These are phyloP conservation scores for baker's yeast (Saccharomyces cerevisiae) DNA, from an alignment of 805 yeast genomes.

Conservation along the genomic window DNA sequence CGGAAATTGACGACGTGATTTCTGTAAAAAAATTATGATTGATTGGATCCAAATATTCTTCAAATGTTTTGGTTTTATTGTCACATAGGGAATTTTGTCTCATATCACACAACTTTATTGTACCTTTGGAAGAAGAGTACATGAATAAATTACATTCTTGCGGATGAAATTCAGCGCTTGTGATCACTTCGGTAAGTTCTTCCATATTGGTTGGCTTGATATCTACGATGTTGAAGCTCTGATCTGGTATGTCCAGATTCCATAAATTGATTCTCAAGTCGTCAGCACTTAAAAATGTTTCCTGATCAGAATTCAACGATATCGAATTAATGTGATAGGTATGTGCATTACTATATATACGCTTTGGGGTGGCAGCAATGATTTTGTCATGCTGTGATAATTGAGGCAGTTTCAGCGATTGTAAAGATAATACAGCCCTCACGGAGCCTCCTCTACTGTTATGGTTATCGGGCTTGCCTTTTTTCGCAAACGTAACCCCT, in stretches of 20 bases:
- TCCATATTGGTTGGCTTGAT: conserved; percentile 98
- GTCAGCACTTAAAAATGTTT: conserved; percentile 86
- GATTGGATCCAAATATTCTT: conserved; percentile 87
- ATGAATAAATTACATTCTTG: conserved; percentile 83
- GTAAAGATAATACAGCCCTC: conserved; percentile 30
- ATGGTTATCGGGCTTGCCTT: not conserved
- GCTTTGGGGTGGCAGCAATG: conserved; percentile 89
- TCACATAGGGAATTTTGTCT: conserved; percentile 92
- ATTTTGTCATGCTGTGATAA: conserved; percentile 90
- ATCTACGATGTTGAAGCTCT: conserved; percentile 93
- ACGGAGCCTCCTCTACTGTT: conserved; percentile 13
- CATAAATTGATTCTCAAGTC: conserved; percentile 92
- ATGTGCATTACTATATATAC: conserved; percentile 89
- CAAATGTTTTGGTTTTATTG: conserved; percentile 75
- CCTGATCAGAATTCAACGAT: conserved; percentile 90
- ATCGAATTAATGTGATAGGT: conserved; percentile 97
- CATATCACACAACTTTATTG: conserved; percentile 94
- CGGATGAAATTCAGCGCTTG: conserved; percentile 95
- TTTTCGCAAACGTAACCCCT: conserved; percentile 10
- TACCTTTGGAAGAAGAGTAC: conserved; percentile 93
- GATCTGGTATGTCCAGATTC: conserved; percentile 91
- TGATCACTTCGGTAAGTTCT: conserved; percentile 94
- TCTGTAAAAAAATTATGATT: conserved; percentile 95
- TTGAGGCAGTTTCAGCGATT: conserved; percentile 68
- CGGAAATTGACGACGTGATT: conserved; percentile 88